Conservation (phyloP, 2,329 filamentous ascomycete species). For the Aspergillus calidoustus region DNA sequence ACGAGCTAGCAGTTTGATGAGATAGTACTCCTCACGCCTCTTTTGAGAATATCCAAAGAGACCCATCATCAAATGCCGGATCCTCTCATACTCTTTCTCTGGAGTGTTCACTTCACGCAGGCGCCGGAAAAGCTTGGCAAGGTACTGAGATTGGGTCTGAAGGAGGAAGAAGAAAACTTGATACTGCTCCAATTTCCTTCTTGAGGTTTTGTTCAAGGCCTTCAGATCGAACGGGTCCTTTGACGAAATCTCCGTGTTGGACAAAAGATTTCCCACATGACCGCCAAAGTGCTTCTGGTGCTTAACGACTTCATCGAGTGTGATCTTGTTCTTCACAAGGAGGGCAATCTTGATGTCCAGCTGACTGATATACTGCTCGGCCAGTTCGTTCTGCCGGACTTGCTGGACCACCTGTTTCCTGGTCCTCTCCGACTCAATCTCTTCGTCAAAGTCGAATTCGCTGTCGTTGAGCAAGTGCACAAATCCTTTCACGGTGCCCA, state of each 20-base stretch:
- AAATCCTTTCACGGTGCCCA: conserved; percentile 97
- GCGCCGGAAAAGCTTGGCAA: conserved; percentile 83
- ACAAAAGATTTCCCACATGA: conserved; percentile 80
- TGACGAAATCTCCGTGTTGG: conserved; percentile 85
- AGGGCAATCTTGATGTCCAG: conserved; percentile 98
- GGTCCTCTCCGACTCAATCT: conserved; percentile 93
- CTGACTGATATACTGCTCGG: conserved; percentile 97
- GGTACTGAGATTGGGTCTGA: conserved; percentile 94
- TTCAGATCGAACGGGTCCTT: conserved; percentile 95
- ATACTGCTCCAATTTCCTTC: conserved; percentile 94
- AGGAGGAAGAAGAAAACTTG: conserved; percentile 97
- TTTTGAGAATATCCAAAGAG: conserved; percentile 98
- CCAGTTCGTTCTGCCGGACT: conserved; percentile 93
- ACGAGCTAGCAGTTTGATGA: conserved; percentile 82
- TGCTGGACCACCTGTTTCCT: conserved; percentile 97
- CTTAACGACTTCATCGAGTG: conserved; percentile 93
- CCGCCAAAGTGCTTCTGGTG: conserved; percentile 97
- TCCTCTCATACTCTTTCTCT: conserved; percentile 90
- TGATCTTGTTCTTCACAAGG: conserved; percentile 99
- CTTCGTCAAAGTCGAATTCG: conserved; percentile 98
- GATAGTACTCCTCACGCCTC: conserved; percentile 92
- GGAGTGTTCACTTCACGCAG: conserved; percentile 81
- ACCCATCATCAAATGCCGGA: conserved; percentile 93
- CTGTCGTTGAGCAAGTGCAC: conserved; percentile 97
- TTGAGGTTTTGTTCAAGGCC: conserved; percentile 93